These are phyloP conservation scores for Colletotrichum karsti DNA, from an alignment of 2,329 filamentous ascomycete genomes.

Conservation along the genomic window DNA sequence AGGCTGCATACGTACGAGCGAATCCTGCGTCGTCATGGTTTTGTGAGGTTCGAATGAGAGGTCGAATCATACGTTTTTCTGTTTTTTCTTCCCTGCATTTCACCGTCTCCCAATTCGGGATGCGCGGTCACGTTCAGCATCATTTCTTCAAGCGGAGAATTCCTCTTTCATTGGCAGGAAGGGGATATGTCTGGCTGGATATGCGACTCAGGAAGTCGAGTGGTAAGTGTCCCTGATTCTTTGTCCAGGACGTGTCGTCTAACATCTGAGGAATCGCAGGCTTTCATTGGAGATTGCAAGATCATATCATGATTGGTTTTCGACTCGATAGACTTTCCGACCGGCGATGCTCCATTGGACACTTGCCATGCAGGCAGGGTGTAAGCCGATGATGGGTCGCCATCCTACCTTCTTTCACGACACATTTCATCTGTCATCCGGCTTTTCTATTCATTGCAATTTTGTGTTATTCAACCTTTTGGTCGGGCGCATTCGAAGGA, in stretches of 20 bases:
- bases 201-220: not conserved
- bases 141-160: not conserved
- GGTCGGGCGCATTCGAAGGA: not conserved
- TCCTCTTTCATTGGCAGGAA: constrained; percentile 15
- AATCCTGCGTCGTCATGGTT: constrained; percentile 33
- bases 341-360: constrained; percentile 14
- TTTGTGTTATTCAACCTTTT: not conserved
- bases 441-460: not conserved
- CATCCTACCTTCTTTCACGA: constrained; percentile 3
- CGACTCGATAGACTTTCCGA: constrained; percentile 5
- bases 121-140: not conserved
- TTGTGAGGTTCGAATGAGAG: constrained; percentile 5
- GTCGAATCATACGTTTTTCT: not conserved
- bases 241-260: not conserved
- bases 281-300: constrained; percentile 16
- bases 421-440: not conserved
- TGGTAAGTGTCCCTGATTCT: not conserved
- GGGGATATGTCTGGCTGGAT: constrained; percentile 7
- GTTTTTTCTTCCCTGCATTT: not conserved
- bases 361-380: not conserved
- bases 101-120: not conserved
- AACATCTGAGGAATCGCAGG: not conserved
- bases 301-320: not conserved
- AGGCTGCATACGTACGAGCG: constrained; percentile 32
- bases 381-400: not conserved